Evolutionary conservation across 495 filamentous ascomycete species (phyloP), one percentile per base, ranked within the genome.

Genomic region (Neurospora cerealis): DNA sequence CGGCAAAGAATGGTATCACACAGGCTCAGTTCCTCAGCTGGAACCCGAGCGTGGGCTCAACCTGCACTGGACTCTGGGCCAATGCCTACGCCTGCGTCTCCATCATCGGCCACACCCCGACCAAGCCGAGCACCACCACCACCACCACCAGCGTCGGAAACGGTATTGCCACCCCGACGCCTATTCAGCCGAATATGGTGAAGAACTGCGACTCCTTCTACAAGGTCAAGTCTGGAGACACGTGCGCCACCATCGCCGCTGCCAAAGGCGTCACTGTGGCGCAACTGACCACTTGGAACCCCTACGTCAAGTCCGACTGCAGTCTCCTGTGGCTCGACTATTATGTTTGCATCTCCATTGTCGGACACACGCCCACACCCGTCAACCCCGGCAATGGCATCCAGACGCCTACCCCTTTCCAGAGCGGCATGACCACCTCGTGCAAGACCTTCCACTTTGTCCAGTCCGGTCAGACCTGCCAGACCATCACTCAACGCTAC

Each of bases 391-490:
- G 62, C 66, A 75, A 75, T 62, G 74, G 70, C 36, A 69, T 75
- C 38, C 36, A 75, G 15, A 79, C 80, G 21, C 80, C 80, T 4
- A 70, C 73, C 4, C 81, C 81, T 19, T 74, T 70, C 40, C 78
- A 80, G 71, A 40, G 48, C 6, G 78, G 79, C 24, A 78, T 80
- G 48, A 75, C 75, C 21, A 70, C 21, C 32, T 78, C 77, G 74
- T 88, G 86, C 79, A 78, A 82, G 70, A 75, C 79, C 60, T 87
- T 84, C 77, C 80, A 84, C 75, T 76, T 81, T 28, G 83, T 86
- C 13, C 28, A 73, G 4, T 40, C 39, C 39, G 85, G 84, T 34
- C 83, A 88, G 72, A 82, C 77, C 74, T 88, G 87, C 75, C 71
- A 74, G 11, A 77, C 74, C 62, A 79, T 88, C 42, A 80, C 80